Evolutionary conservation across 116 monocot genomes (phyloP).

Genomic region (Papilionanthe hybrid): DNA sequence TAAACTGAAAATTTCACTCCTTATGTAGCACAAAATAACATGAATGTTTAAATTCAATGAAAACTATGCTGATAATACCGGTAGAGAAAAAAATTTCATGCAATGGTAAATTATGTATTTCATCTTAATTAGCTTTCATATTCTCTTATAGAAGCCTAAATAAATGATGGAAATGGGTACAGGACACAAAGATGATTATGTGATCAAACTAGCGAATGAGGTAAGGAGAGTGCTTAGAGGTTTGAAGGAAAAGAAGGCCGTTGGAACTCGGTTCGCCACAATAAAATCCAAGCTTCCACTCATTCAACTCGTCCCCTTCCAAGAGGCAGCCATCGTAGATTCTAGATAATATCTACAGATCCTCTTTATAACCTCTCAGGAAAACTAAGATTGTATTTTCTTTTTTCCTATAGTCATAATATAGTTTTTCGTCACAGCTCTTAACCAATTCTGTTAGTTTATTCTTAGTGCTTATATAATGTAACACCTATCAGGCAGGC

Average conservation of each 20-base stretch:
- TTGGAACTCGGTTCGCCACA: slow-evolving; percentile 17
- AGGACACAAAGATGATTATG: slow-evolving; percentile 66
- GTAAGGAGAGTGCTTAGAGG: slow-evolving; percentile 56
- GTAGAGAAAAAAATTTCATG: background rate
- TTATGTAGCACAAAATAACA: background rate
- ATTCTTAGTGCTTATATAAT: background rate
- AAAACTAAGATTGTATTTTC: background rate
- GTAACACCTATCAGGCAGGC: background rate
- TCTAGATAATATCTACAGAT: slow-evolving; percentile 16
- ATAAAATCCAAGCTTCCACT: slow-evolving; percentile 20
- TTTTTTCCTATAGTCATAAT: background rate
- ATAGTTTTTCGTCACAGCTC: background rate
- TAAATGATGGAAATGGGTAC: background rate
- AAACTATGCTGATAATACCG: background rate
- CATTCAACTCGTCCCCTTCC: slow-evolving; percentile 12
- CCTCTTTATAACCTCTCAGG: background rate
- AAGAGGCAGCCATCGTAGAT: slow-evolving; percentile 33
- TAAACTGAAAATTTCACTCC: too few relatives aligned
- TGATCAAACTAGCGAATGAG: slow-evolving; percentile 62
- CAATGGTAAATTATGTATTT: too few relatives aligned
- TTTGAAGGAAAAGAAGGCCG: slow-evolving; percentile 31
- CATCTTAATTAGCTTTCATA: too few relatives aligned
- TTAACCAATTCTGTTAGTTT: background rate
- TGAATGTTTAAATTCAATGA: background rate
- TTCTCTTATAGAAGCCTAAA: background rate